These are phyloP conservation scores for Fusarium napiforme DNA, from an alignment of 2,329 filamentous ascomycete genomes.

Conservation along the genomic window DNA sequence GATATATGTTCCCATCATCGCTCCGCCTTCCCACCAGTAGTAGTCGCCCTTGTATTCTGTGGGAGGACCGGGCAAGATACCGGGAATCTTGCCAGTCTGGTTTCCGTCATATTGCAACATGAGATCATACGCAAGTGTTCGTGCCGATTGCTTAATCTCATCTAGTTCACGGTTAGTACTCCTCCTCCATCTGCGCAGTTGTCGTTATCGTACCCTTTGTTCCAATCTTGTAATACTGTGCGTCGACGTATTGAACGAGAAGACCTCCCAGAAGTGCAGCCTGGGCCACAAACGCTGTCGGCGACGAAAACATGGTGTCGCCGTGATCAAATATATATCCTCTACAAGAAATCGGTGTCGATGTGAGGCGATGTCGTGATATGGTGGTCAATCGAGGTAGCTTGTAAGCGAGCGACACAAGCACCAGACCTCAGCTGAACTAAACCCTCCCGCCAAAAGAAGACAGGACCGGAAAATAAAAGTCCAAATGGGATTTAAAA, in stretches of 20 bases:
- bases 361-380: background rate
- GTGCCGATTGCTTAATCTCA: constrained; percentile 59
- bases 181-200: fast-evolving
- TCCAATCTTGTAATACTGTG: constrained; percentile 46
- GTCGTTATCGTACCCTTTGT: constrained; percentile 42
- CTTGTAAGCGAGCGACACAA: constrained; percentile 35
- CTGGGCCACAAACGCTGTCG: constrained; percentile 14
- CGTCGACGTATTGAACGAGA: constrained; percentile 32
- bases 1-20: constrained; percentile 74
- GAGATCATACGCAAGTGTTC: constrained; percentile 61
- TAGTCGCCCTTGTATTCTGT: constrained; percentile 61
- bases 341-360: background rate
- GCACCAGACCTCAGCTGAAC: background rate
- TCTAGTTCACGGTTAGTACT: constrained; percentile 43
- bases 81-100: constrained; percentile 62
- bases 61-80: constrained; percentile 68
- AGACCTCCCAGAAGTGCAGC: constrained; percentile 30
- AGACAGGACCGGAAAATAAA: constrained; percentile 2
- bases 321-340: background rate
- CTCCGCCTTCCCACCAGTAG: constrained; percentile 81
- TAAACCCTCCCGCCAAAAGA: background rate
- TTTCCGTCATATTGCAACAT: constrained; percentile 64
- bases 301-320: constrained; percentile 12
- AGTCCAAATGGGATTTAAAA: background rate
- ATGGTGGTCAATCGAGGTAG: background rate